Conservation (phyloP, 257 asterid genomes). For the Solanum bulbocastanum region DNA sequence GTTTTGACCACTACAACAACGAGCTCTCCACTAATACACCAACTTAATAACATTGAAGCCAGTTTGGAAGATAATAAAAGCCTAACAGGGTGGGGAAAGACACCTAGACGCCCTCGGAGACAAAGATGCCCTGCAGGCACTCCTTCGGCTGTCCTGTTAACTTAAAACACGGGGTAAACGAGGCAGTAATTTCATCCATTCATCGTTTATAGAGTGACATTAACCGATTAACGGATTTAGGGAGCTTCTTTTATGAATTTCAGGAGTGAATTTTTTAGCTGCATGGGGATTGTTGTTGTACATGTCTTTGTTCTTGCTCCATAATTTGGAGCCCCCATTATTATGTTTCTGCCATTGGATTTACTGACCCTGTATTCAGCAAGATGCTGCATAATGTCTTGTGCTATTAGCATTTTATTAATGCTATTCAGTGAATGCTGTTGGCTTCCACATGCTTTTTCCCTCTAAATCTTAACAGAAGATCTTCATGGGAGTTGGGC, state of each 20-base stretch:
- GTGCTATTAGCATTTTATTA: slow-evolving; percentile 16
- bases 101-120: slow-evolving; percentile 94
- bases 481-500: not conserved
- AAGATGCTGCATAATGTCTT: slow-evolving; percentile 32
- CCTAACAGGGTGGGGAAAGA: slow-evolving; percentile 97
- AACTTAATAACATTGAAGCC: slow-evolving; percentile 37
- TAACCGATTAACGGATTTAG: slow-evolving; percentile 2
- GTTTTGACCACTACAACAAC: slow-evolving; percentile 18
- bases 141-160: slow-evolving; percentile 39
- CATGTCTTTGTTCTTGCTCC: slow-evolving; percentile 40
- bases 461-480: not conserved
- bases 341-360: slow-evolving; percentile 12
- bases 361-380: slow-evolving; percentile 19
- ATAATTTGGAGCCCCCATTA: slow-evolving; percentile 12
- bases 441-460: not conserved
- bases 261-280: slow-evolving; percentile 21
- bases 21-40: slow-evolving; percentile 33
- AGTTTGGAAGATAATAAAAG: slow-evolving; percentile 71
- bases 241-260: slow-evolving; percentile 22
- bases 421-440: not conserved
- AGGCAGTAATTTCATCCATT: slow-evolving; percentile 8
- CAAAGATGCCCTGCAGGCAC: slow-evolving; percentile 78
- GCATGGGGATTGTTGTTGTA: slow-evolving; percentile 42
- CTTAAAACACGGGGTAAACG: slow-evolving; percentile 27
- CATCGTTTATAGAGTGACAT: slow-evolving; percentile 25